Evolutionary conservation across 2,329 filamentous ascomycete genomes (phyloP), one percentile per base, ranked within the genome.

Genomic region (Stenocarpella maydis): DNA sequence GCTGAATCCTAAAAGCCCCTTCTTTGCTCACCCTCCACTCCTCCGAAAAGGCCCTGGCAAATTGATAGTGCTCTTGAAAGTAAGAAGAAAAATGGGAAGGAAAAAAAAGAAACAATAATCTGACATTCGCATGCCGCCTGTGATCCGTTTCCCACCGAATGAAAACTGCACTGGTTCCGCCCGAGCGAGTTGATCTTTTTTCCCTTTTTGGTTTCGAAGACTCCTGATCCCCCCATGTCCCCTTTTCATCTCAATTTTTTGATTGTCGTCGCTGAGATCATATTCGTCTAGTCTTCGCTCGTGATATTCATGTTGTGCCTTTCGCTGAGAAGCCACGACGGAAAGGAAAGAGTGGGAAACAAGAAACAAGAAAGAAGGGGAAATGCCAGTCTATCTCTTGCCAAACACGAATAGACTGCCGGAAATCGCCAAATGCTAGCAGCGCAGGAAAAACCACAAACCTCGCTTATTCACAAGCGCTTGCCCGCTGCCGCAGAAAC

Each of bases 221-320:
- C 53, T 58, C 65, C 65, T 54, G 34, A 9, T 49, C 26, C 65
- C 43, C 45, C 21, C 19, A 28, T 49, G 41, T 55, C 47, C 41
- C 52, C 41, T 8, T 50, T 39, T 58, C 21, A 19, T 67, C 52
- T 24, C 28, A 39, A 34, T 65, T 50, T 43, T 47, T 50, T 45
- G 19, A 24, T 45, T 12, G 53, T 50, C 65, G 31, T 67, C 53
- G 45, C 52, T 67, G 52, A 58, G 52, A 58, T 58, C 52, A 31
- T 67, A 28, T 58, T 26, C 54, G 43, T 67, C 65, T 67, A 67
- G 52, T 67, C 43, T 63, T 63, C 55, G 55, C 47, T 61, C 58
- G 28, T 49, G 58, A 63, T 17, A 63, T 34, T 67, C 43, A 47
- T 58, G 43, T 58, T 43, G 41, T 50, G 52, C 39, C 53, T 26